Base-by-base conservation (phyloP, 202 grass and related monocot species). In the Eragrostis tef region DNA sequence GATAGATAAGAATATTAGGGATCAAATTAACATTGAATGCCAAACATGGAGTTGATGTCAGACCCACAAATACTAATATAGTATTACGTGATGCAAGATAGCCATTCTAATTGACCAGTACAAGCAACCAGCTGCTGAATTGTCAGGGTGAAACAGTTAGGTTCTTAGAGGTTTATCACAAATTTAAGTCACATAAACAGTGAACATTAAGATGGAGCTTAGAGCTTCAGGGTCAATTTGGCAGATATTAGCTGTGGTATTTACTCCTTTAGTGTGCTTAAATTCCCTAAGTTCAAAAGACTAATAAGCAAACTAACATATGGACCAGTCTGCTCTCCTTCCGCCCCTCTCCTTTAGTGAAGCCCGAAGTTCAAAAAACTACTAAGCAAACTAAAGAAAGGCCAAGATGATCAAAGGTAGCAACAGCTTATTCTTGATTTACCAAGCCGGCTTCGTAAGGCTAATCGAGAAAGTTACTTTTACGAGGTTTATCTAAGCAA, bases 11-110 rank as follows among this genome's bases (percentile, higher is more conserved):
- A 70, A 54, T 20, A 71, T 81, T 66, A 77, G 36, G 20, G 19
- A 13, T 66, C 48, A 70, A 75, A 77, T 52, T 79, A 79, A 50
- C 6, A 43, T 56, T 81, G 17, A 81, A 47, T 58, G 16, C 16
- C 78, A 85, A 85, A 81, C 58, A 67, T 74, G 42, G 22, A 63
- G 67, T 45, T 46, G 17, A 6, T 16, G 5, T 25, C 4, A 53
- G 51, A 45, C 4, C 51, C 36, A 50, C 26, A 68, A 6, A 62
- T 51, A 20, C 27, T 67, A 67, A 68, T 4, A 62, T 51, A 20
- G 27, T 67, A 67, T 49, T 19, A 19, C 25, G 26, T 26, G 9
- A 56, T 86, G 46, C 41, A 73, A 36, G 4, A 46, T 44, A 65
- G 19, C 24, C 17, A 69, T 59, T 69, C 1, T 39, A 26, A 47